phyloP scores from a whole-genome alignment of 2,329 filamentous ascomycete genomes.

The Cylindrodendrum hubeiense region DNA sequence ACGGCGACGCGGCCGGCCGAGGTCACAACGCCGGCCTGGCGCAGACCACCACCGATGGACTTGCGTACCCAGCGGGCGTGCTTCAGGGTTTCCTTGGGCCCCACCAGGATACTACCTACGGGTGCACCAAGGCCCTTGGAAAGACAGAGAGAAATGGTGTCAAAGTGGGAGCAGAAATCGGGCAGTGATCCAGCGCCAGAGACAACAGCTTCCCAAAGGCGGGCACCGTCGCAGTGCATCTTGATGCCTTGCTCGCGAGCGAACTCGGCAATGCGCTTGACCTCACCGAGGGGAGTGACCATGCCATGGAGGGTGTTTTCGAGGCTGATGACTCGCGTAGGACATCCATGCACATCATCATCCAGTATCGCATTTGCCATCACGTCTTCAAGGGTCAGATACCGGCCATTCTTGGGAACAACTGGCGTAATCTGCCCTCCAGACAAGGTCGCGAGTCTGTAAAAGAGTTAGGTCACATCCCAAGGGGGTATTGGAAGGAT shows the following conservation, averaged over 20 bases:
- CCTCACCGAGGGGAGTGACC: constrained; percentile 81
- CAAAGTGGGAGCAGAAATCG: constrained; percentile 77
- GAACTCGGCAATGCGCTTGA: constrained; percentile 77
- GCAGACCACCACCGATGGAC: constrained; percentile 79
- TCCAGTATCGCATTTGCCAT: constrained; percentile 72
- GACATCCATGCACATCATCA: constrained; percentile 81
- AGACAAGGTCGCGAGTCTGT: constrained; percentile 76
- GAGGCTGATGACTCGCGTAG: constrained; percentile 83
- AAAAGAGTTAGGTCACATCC: constrained; percentile 27
- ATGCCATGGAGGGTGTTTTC: constrained; percentile 89
- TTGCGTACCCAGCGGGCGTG: constrained; percentile 68
- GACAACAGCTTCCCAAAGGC: constrained; percentile 85
- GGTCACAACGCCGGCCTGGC: constrained; percentile 80
- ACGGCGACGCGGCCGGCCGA: constrained; percentile 79
- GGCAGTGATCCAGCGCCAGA: constrained; percentile 75
- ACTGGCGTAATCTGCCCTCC: constrained; percentile 78
- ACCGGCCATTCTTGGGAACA: constrained; percentile 75
- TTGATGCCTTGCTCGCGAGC: constrained; percentile 73
- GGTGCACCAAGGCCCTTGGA: constrained; percentile 87
- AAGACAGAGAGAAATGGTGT: constrained; percentile 83
- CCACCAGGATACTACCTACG: constrained; percentile 81
- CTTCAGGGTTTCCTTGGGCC: constrained; percentile 52
- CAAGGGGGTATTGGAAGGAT: not conserved
- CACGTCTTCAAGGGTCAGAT: constrained; percentile 84
- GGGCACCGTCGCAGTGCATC: constrained; percentile 83